Percentiles rank a stretch among this genome's conserved stretches.
These are phyloP conservation scores for Bipolaris zeicola DNA, from an alignment of 2,329 filamentous ascomycete genomes.

Conservation along the genomic window DNA sequence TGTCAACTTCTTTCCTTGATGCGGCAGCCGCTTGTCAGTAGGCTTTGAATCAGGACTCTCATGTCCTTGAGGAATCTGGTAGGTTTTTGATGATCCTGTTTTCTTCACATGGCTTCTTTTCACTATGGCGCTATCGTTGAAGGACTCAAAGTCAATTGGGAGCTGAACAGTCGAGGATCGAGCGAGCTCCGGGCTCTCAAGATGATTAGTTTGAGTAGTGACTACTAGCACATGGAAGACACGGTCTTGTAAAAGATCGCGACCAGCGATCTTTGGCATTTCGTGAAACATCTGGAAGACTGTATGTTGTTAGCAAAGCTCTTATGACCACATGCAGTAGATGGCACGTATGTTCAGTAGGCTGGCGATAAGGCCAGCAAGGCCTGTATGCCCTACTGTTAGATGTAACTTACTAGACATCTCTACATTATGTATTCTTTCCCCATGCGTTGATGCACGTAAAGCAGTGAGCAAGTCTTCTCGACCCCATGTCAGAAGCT, in stretches of 20 bases:
- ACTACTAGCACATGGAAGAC: slow-evolving; percentile 71
- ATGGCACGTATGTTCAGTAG: no score
- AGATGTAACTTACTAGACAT: slow-evolving; percentile 43
- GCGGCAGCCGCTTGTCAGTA: slow-evolving; percentile 33
- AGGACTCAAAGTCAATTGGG: slow-evolving; percentile 60
- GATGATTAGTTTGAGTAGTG: slow-evolving; percentile 43
- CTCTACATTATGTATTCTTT: slow-evolving; percentile 39
- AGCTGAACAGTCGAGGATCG: slow-evolving; percentile 52
- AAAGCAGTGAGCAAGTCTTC: slow-evolving; percentile 36
- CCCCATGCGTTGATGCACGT: slow-evolving; percentile 22
- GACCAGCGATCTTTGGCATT: slow-evolving; percentile 51
- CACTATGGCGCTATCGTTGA: slow-evolving; percentile 25
- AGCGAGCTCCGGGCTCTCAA: slow-evolving; percentile 56
- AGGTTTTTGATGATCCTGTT: slow-evolving; percentile 12
- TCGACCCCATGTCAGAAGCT: slow-evolving; percentile 52
- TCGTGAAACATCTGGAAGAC: slow-evolving; percentile 71
- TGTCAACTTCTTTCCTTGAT: slow-evolving; percentile 56
- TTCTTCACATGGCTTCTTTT: slow-evolving; percentile 23
- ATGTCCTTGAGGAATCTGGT: slow-evolving; percentile 2
- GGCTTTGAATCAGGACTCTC: slow-evolving; percentile 10
- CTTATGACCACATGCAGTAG: not conserved
- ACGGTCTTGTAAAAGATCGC: slow-evolving; percentile 63
- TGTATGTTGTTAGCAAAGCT: slow-evolving; percentile 20
- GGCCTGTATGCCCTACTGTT: not conserved
- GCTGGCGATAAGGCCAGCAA: not conserved